Percentiles rank a stretch among this genome's conserved stretches.
Evolutionary conservation across 2,329 filamentous ascomycete species (phyloP).

Genomic region (Xylariaceae sp.): DNA sequence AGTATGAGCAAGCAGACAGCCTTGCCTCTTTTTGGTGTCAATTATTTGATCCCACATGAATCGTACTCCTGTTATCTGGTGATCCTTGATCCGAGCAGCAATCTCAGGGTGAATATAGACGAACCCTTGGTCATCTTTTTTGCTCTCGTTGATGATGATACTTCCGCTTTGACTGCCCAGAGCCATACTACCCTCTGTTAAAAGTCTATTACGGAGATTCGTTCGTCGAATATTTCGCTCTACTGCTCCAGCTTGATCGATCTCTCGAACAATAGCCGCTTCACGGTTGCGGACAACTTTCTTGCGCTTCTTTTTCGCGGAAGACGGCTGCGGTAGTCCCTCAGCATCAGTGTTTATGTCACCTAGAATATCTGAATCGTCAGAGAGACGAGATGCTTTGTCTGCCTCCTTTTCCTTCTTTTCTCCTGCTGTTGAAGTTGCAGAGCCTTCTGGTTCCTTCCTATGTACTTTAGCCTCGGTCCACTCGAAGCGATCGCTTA

Average conservation of each 20-base stretch:
- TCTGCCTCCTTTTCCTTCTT: constrained; percentile 8
- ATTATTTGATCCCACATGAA: constrained; percentile 91
- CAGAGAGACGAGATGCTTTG: constrained; percentile 1
- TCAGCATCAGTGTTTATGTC: constrained; percentile 34
- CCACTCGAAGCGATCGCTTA: constrained; percentile 39
- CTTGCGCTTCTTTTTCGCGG: constrained; percentile 49
- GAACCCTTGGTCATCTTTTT: constrained; percentile 62
- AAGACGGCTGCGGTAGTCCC: constrained; percentile 40
- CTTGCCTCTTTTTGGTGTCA: constrained; percentile 64
- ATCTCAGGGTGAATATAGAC: constrained; percentile 71
- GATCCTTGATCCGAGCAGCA: constrained; percentile 70
- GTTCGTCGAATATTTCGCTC: constrained; percentile 60
- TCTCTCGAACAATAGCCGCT: constrained; percentile 60
- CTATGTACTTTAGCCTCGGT: not conserved
- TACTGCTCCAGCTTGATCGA: constrained; percentile 57
- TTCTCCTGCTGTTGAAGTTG: not conserved
- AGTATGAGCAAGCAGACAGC: constrained; percentile 83
- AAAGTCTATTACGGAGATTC: constrained; percentile 51
- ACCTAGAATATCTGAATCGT: constrained; percentile 8
- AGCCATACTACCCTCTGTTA: constrained; percentile 48
- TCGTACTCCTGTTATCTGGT: constrained; percentile 80
- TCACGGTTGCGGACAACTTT: constrained; percentile 53
- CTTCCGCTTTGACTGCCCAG: constrained; percentile 47
- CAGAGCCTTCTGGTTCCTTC: not conserved
- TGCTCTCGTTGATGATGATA: constrained; percentile 71